These are phyloP conservation scores for Moringa oleifera DNA, from an alignment of 345 rosid species.

Conservation along the genomic window DNA sequence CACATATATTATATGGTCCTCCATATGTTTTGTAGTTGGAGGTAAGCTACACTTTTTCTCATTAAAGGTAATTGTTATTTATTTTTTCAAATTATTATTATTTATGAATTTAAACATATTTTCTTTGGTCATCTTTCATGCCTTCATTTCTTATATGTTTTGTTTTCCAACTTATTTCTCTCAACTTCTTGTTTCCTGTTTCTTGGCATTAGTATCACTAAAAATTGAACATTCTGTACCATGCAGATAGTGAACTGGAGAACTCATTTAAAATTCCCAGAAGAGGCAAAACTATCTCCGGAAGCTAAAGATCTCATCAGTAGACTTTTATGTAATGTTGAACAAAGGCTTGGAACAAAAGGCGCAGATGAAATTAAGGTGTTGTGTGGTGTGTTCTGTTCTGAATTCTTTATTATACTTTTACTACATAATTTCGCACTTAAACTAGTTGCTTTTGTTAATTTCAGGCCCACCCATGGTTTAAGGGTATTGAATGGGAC, in stretches of 20 bases:
- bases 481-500: constrained; percentile 81
- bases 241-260: constrained; percentile 95
- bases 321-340: constrained; percentile 88
- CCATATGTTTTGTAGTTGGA: not conserved
- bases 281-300: constrained; percentile 85
- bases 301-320: constrained; percentile 88
- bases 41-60: too few species aligned
- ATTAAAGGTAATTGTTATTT: too few species aligned
- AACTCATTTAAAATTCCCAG: constrained; percentile 91
- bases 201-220: constrained; percentile 2
- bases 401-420: constrained; percentile 22
- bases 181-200: not conserved
- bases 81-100: too few species aligned
- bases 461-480: constrained; percentile 85
- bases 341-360: constrained; percentile 86
- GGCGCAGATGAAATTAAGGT: constrained; percentile 94
- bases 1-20: too few species aligned
- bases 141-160: not conserved
- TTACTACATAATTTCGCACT: constrained; percentile 5
- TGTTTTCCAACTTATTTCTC: constrained; percentile 1
- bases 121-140: too few species aligned
- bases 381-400: constrained; percentile 43
- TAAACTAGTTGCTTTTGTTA: constrained; percentile 18
- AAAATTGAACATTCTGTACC: constrained; percentile 2
- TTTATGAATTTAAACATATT: constrained; percentile 1